A percentile compares a stretch with the other conserved stretches of the same genome.
These are phyloP conservation scores for Thermothielavioides terrestris DNA, from an alignment of 495 filamentous ascomycete species.

Conservation along the genomic window DNA sequence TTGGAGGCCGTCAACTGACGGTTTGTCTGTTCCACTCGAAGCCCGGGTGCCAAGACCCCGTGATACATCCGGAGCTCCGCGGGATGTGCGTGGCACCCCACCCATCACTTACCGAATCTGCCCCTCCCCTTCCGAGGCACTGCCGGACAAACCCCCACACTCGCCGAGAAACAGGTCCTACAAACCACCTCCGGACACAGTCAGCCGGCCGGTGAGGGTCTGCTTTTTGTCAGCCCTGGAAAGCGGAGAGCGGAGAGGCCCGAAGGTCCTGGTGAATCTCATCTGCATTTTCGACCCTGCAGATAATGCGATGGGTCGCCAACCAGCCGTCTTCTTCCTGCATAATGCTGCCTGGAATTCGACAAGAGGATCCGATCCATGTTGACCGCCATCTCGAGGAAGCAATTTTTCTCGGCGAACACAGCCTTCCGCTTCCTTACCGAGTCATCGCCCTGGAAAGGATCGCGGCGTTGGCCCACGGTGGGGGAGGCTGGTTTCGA, in stretches of 20 bases:
- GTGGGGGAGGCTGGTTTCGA: background rate
- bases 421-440: background rate
- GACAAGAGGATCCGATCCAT: too few species aligned
- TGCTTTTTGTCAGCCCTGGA: background rate
- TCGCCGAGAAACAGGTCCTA: background rate
- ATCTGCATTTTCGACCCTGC: background rate
- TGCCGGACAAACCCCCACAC: background rate
- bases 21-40: background rate
- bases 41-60: background rate
- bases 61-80: constrained; percentile 1
- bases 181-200: background rate
- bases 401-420: too few species aligned
- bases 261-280: too few species aligned
- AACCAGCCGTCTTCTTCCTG: background rate
- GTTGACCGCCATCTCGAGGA: background rate
- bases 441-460: background rate
- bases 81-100: too few species aligned
- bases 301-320: too few species aligned
- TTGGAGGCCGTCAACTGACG: constrained; percentile 4
- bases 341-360: background rate
- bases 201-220: background rate
- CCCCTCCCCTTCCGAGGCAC: background rate
- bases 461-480: background rate
- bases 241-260: background rate
- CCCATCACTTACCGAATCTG: background rate